Evolutionary conservation across 495 filamentous ascomycete species (phyloP), one percentile per base, ranked within the genome.

Genomic region (Hyaloscypha variabilis): DNA sequence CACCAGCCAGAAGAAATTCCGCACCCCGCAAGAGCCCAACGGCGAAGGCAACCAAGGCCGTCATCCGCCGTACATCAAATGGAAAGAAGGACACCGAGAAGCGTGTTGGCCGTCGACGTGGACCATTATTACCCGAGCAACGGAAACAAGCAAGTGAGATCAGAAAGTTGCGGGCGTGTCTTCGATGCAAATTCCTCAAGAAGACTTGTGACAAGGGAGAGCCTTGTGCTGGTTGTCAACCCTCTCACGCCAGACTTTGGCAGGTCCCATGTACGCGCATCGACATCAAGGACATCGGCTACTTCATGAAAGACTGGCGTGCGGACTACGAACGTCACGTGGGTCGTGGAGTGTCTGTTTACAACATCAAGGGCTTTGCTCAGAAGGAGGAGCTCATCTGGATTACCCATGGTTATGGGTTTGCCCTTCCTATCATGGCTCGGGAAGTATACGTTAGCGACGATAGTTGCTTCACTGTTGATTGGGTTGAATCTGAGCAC

Each of bases 271-370:
- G 93, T 79, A 97, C 93, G 17, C 89, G 93, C 28, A 96, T 97
- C 67, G 93, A 96, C 73, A 97, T 97, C 80, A 96, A 96, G 82
- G 93, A 97, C 69, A 95, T 97, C 72, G 91, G 86, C 31, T 96
- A 93, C 72, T 97, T 97, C 82, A 94, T 96, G 91, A 96, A 97
- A 82, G 93, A 96, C 76, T 97, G 92, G 93, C 94, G 91, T 78
- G 93, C 91, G 19, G 93, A 97, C 71, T 96, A 92, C 73, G 93
- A 96, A 77, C 89, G 93, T 59, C 93, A 97, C 74, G 85, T 94
- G 62, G 88, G 82, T 70, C 87, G 92, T 67, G 91, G 91, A 39
- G 91, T 97, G 75, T 93, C 92, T 3, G 88, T 96, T 39, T 92
- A 88, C 72, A 96, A 97, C 72, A 94, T 97, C 79, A 96, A 94